Evolutionary conservation across 257 asterid genomes (phyloP), one percentile per base, ranked within the genome.

Genomic region (Scutellaria galericulata): DNA sequence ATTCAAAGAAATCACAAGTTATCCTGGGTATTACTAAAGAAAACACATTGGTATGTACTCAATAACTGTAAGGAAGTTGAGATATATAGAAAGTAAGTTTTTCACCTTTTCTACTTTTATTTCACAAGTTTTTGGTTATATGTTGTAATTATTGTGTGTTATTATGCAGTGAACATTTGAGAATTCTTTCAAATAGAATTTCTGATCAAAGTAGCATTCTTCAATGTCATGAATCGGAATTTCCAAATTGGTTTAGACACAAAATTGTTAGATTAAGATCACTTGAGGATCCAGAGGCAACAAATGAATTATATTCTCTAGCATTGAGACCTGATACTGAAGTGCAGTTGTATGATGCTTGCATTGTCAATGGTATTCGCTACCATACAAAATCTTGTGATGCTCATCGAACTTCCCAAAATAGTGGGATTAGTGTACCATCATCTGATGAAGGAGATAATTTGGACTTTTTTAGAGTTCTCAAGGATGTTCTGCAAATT

Each of bases 351-450:
- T 22, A 51, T 51, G 56, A 51, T 51, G 56, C 56, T 4, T 51
- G 56, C 5, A 9, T 51, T n/a, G 56, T 51, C 6, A 51, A 51
- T 51, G 24, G 56, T 51, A 22, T 51, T 51, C 56, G 27, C 1
- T 51, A 51, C 11, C 65, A 59, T 11, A 59, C 65, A 35, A 31
- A 31, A 11, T 59, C 65, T 59, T 46, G 22, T 13, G 46, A 59
- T 59, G 20, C 65, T 12, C 10, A 18, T 22, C 11, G n/a, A 15
- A 20, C 7, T 54, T 6, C 35, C 7, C 60, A 54, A 54, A 54
- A 54, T 22, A 20, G 39, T 54, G 60, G 60, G 15, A 15, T 54
- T 54, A 54, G 13, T 54, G 60, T 54, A 2, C 5, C 37, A 4
- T 31, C 37, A 2, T 31, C 37, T 31, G 37, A 31, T 27, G 35